Base-by-base conservation (phyloP, 768 basidiomycete species). In the Boletus vinaceobasis region DNA sequence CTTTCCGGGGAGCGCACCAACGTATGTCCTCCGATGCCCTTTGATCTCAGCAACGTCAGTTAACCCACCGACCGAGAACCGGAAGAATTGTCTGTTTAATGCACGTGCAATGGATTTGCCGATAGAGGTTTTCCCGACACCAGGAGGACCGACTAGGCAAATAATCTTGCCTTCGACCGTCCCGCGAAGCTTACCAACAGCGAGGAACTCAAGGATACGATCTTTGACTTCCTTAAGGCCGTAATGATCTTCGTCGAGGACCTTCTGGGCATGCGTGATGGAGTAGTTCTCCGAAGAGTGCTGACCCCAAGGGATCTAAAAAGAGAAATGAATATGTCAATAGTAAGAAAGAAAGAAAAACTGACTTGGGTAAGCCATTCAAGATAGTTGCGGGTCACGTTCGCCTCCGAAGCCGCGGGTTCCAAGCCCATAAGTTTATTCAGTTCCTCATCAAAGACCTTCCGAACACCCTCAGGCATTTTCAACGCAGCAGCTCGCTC, bases 41-140 rank as follows among this genome's bases (percentile, higher is more conserved):
- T 98, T 98, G 66, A 99, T 98, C 79, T 98, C 97, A 52, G 97
- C 97, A 1, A 98, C 94, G 69, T 99, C 97, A 44, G 93, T 93
- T 67, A 99, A 72, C 14, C 97, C 96, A 59, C 97, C 96, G 5
- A 98, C 96, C 9, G 90, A 93, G 74, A 99, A 97, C 45, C 94
- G 81, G 83, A 95, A 98, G 75, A 98, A 98, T 69, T 93, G 87
- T 55, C 96, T 75, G 27, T 88, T 85, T 23, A 99, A 76, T 4
- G 96, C 95, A 15, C 93, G 81, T 0, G 97, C 88, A 48, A 99
- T 97, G 3, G 87, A 90, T 77, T 95, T 95, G 45, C 95, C 96
- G 40, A 98, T 97, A 52, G 85, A 88, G 5, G 96, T 98, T 77
- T 98, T 98, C 38, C 96, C 96, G 5, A 99, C 97, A 67, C 96